Base-by-base conservation (phyloP, 164 flowering plant species). In the Santalum album region DNA sequence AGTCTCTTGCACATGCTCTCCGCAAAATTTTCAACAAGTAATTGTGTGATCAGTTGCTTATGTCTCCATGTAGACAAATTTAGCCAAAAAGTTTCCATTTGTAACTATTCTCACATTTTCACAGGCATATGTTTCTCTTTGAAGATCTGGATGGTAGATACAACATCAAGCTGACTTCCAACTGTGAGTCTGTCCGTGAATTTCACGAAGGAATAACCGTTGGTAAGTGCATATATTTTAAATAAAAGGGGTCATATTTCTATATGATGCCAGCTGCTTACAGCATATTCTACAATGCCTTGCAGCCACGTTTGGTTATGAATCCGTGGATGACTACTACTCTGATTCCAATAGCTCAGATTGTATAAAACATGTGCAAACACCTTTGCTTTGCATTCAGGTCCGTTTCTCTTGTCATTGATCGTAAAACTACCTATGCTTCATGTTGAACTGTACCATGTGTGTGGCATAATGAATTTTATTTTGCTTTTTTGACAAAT, bases 301-400 rank as follows among this genome's bases (percentile, higher is more conserved):
- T 71, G 72, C 83, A 88, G 98, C 88, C 49, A 83, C 95, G 53
- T 91, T 91, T 73, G 98, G 98, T 60, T 91, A 84, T 77, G 79
- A 84, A 69, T 82, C 98, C 18, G 96, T 74, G 47, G 87, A 84
- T 75, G 95, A 88, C 48, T 91, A 91, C 73, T 88, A 91, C 63
- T 72, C 80, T 36, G 72, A 84, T 17, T 83, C 98, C 21, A 68
- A 96, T 75, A 86, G 98, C 67, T 86, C 96, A 39, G 75, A 80
- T 54, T 69, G 77, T 32, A 76, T 91, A 60, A 80, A 83, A 56
- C 50, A 77, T 69, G 94, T 91, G 17, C 57, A 61, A 20, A 86
- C 35, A 16, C 96, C 96, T 58, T 69, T 88, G 68, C 78, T 91
- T 38, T 91, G 96, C 71, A 86, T 91, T 59, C 98, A 88, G 96